Evolutionary conservation across 192 early-diverging fungal species (phyloP).

Genomic region (Coemansia sp.): DNA sequence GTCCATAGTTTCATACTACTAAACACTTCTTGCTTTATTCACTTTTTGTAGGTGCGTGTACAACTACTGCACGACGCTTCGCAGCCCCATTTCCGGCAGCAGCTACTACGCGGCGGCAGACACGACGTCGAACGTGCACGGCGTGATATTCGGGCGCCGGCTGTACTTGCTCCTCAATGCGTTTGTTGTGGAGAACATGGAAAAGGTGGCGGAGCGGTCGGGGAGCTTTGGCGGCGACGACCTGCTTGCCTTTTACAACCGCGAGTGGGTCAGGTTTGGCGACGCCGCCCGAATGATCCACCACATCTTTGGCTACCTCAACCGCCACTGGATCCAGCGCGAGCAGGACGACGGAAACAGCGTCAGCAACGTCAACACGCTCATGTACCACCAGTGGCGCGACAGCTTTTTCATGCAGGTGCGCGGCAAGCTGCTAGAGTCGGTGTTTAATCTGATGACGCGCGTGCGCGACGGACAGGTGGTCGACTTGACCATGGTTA

Average conservation of each 20-base stretch:
- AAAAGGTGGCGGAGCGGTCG: constrained; percentile 52
- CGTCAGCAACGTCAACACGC: constrained; percentile 87
- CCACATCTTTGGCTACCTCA: constrained; percentile 91
- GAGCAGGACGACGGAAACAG: constrained; percentile 91
- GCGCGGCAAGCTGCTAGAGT: constrained; percentile 42
- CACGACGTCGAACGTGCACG: constrained; percentile 41
- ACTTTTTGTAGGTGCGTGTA: constrained; percentile 40
- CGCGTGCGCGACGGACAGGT: constrained; percentile 84
- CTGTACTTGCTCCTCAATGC: constrained; percentile 61
- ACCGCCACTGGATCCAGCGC: constrained; percentile 95
- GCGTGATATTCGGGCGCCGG: constrained; percentile 54
- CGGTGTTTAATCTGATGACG: constrained; percentile 60
- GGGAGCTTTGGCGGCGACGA: constrained; percentile 68
- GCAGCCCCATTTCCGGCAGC: constrained; percentile 17
- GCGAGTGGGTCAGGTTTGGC: constrained; percentile 87
- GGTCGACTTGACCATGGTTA: constrained; percentile 78
- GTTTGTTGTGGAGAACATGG: constrained; percentile 55
- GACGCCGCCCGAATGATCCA: constrained; percentile 78
- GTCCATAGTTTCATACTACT: not conserved
- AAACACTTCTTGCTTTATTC: not conserved
- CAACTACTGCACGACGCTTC: constrained; percentile 48
- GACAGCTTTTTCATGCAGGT: constrained; percentile 58
- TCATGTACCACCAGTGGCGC: constrained; percentile 71
- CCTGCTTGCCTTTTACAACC: constrained; percentile 81
- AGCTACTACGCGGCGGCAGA: constrained; percentile 35